Evolutionary conservation across 441 rosid species (phyloP), one percentile per base, ranked within the genome.

Genomic region (Adansonia madagascariensis): DNA sequence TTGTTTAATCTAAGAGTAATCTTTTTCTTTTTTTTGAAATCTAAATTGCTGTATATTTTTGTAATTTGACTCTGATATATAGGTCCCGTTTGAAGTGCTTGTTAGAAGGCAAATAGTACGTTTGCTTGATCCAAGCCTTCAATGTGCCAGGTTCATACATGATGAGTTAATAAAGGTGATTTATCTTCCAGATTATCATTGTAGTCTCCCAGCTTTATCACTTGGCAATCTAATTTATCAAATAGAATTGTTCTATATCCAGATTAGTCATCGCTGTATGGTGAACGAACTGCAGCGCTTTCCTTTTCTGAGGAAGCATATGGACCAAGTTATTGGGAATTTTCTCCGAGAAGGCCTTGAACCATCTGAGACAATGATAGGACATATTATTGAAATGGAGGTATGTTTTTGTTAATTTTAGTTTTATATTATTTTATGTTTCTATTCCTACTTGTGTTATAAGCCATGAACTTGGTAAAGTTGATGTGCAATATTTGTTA

Each of bases 1-100:
- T 18, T 55, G 31, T 22, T 65, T 53, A 64, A 57, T 57, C 71
- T 74, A 39, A 3, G 74, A 62, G 31, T 43, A 62, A 49, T 74
- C 49, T 52, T 20, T 57, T 59, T 53, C 1, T 56, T 55, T 55
- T 47, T 61, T 10, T 67, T 8, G 43, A 41, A 15, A 76, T 53
- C 24, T 15, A 60, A 27, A 27, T 61, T 70, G 11, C 63, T 17
- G 22, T 39, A 35, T 66, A 22, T 73, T 52, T 64, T 71, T 71
- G 57, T 47, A 46, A 6, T 83, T 20, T 41, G 50, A 22, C 60
- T 81, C 69, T 72, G 31, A 6, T 85, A 17, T 80, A 55, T 77
- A 95, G 98, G 93, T 94, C 64, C 99, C 99, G 31, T 95, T 95
- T 87, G 99, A 95, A 86, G 97, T 94, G 83, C 98, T 95, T 82